A percentile compares a stretch with the other conserved stretches of the same genome.
phyloP scores from a whole-genome alignment of 306 rosid genomes.

The Acacia melanoxylon region DNA sequence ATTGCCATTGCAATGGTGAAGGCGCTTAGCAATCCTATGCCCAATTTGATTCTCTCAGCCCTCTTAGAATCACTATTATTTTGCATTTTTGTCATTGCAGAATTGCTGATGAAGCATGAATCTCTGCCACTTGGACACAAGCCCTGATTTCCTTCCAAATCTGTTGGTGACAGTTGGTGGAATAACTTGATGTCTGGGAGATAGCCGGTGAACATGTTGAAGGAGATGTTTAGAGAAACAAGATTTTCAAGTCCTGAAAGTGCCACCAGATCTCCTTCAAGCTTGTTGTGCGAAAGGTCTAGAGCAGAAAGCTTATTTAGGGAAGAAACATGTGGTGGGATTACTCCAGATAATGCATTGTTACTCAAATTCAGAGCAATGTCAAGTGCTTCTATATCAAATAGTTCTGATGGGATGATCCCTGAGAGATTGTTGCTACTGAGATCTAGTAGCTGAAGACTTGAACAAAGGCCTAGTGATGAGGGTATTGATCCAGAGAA shows the following conservation, averaged over 20 bases:
- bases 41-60: constrained; percentile 51
- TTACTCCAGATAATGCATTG: constrained; percentile 60
- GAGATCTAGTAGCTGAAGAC: constrained; percentile 78
- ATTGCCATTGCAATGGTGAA: constrained; percentile 58
- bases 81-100: constrained; percentile 33
- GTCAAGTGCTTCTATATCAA: constrained; percentile 67
- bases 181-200: constrained; percentile 78
- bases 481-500: constrained; percentile 70
- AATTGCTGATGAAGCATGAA: constrained; percentile 58
- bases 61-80: constrained; percentile 33
- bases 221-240: constrained; percentile 77
- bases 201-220: constrained; percentile 75
- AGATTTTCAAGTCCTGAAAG: constrained; percentile 70
- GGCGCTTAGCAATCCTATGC: constrained; percentile 60
- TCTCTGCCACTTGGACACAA: constrained; percentile 65
- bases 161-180: constrained; percentile 57
- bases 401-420: constrained; percentile 58
- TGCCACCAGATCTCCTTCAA: constrained; percentile 67
- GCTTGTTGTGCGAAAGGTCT: constrained; percentile 74
- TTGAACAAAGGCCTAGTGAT: constrained; percentile 59
- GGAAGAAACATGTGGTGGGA: constrained; percentile 69
- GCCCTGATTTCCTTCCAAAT: constrained; percentile 70
- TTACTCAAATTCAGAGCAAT: constrained; percentile 80
- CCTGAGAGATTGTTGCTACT: constrained; percentile 73
- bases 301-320: constrained; percentile 65